A percentile compares a stretch with the other conserved stretches of the same genome.
Conservation (phyloP, 1,139 yeast species). For the Nakaseomyces delphensis region DNA sequence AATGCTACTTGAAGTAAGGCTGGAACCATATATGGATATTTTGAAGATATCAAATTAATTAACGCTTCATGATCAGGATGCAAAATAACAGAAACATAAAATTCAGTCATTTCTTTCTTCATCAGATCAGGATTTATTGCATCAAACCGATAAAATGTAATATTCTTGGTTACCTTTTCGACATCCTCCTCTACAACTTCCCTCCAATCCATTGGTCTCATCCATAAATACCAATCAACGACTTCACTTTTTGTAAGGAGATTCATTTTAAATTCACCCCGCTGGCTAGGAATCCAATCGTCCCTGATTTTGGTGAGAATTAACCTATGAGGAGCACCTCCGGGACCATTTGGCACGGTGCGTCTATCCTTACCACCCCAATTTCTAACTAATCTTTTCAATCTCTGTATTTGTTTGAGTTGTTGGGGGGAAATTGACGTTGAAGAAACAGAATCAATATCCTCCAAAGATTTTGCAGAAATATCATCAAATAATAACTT, state of each 20-base stretch:
- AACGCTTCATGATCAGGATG: conserved; percentile 67
- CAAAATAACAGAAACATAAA: conserved; percentile 57
- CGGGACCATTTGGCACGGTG: conserved; percentile 49
- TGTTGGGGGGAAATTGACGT: conserved; percentile 57
- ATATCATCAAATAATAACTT: conserved; percentile 64
- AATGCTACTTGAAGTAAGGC: conserved; percentile 74
- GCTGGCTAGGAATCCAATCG: conserved; percentile 70
- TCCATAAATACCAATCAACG: conserved; percentile 35
- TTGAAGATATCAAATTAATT: conserved; percentile 43
- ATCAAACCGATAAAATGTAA: conserved; percentile 47
- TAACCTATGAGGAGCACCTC: conserved; percentile 52
- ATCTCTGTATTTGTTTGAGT: conserved; percentile 50
- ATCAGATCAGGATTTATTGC: conserved; percentile 32
- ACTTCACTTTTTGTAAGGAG: conserved; percentile 40
- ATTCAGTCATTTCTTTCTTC: conserved; percentile 47
- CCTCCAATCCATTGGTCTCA: conserved; percentile 38
- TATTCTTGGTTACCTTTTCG: conserved; percentile 35
- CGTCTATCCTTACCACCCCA: conserved; percentile 80
- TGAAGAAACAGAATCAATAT: conserved; percentile 53
- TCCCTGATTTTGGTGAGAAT: conserved; percentile 65
- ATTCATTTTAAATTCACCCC: conserved; percentile 57
- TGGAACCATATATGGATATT: conserved; percentile 66
- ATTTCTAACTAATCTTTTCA: conserved; percentile 58
- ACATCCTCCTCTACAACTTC: conserved; percentile 42
- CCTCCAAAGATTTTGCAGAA: conserved; percentile 59